Conservation (phyloP, 495 filamentous ascomycete species). For the Pseudomonodictys pantanalensis region DNA sequence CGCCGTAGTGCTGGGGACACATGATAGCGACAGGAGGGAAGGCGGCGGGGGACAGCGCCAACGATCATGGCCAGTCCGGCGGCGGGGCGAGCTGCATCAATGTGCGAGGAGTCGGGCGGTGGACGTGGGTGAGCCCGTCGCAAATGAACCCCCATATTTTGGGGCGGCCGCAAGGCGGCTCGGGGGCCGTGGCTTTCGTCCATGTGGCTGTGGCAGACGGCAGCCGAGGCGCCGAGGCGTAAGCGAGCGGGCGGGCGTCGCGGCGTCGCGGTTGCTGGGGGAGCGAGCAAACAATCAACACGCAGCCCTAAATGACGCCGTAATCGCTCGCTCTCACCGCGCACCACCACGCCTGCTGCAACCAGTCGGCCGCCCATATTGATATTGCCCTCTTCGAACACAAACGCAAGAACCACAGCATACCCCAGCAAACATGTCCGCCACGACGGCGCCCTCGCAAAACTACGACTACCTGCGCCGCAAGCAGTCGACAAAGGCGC, state of each 20-base stretch:
- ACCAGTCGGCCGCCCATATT: constrained; percentile 23
- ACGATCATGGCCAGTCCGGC: constrained; percentile 14
- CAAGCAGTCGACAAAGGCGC: constrained; percentile 38
- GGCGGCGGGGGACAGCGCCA: neutral
- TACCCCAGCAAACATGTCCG: constrained; percentile 16
- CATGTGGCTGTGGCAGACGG: too few relatives aligned
- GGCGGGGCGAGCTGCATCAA: too few relatives aligned
- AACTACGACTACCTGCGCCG: constrained; percentile 46
- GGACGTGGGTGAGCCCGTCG: too few relatives aligned
- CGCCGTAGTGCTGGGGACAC: constrained; percentile 13
- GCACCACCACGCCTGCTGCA: neutral
- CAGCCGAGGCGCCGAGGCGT: neutral
- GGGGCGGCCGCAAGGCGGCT: too few relatives aligned
- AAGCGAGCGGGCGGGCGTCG: neutral
- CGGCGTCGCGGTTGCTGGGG: neutral
- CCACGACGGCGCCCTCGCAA: constrained; percentile 21
- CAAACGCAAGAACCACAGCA: neutral
- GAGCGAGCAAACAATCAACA: constrained; percentile 1
- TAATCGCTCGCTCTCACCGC: neutral
- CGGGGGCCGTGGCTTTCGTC: too few relatives aligned
- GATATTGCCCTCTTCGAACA: constrained; percentile 10
- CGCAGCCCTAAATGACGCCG: neutral
- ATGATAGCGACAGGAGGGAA: constrained; percentile 1
- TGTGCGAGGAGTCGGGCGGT: neutral
- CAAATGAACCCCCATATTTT: too few relatives aligned